Base-by-base conservation (phyloP, 2,329 filamentous ascomycete species). In the Talaromyces sp. region DNA sequence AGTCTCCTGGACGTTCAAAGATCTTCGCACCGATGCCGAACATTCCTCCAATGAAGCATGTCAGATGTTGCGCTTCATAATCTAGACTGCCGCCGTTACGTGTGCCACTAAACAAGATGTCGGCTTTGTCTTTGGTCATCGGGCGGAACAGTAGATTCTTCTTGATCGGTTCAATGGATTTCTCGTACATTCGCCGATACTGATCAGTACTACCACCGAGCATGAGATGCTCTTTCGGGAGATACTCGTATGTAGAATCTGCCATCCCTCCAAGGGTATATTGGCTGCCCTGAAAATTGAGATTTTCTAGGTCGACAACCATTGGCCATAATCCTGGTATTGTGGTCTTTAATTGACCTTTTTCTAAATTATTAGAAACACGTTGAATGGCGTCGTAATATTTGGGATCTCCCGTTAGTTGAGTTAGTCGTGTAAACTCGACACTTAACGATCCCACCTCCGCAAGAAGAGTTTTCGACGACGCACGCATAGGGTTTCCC, bases 301-400 rank as follows among this genome's bases (percentile, higher is more conserved):
- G 62, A 21, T 61, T 63, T 37, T 70, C 59, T 13, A 67, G 85
- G 73, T 96, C 88, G 13, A 97, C 77, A 55, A 78, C 79, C 63
- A 89, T 82, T 0, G 92, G 91, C 78, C 93, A 96, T 65, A 96
- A 81, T 1, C 92, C 91, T 1, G 88, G 84, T 2, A 96, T 75
- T 3, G 80, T 77, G 1, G 89, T 91, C 3, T 78, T 72, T 64
- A 85, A 82, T 74, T 96, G 90, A 74, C 86, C 85, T 41, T 87
- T 81, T 60, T 91, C 83, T 19, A 97, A 80, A 2, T 85, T 85
- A 67, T 96, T 78, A 22, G 89, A 93, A 66, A 97, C 89, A 59
- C 92, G 85, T 58, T 90, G 89, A 51, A 96, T 81, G 19, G 91
- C 92, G 72, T 96, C 92, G 68, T 93, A 97, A 75, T 94, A 97